These are phyloP conservation scores for Crithidia brevicula DNA, from an alignment of 208 protist genomes.

Conservation along the genomic window DNA sequence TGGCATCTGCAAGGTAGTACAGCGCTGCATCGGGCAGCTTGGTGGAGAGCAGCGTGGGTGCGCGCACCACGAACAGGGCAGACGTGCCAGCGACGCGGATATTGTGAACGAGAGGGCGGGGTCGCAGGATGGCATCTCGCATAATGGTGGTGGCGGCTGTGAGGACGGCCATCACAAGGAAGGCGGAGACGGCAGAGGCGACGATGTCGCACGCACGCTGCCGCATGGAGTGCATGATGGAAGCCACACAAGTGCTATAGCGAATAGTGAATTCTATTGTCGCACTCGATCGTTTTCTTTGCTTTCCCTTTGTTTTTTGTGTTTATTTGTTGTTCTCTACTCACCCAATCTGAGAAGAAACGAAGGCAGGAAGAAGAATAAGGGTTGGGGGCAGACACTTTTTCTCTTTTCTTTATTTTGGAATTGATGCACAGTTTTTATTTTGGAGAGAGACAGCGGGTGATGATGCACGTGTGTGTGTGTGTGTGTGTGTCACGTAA, in stretches of 20 bases:
- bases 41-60: conserved; percentile 24
- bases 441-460: too few relatives aligned
- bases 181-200: conserved; percentile 32
- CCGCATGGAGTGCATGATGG: conserved; percentile 54
- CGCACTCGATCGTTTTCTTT: too few relatives aligned
- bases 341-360: too few relatives aligned
- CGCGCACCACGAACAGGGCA: conserved; percentile 26
- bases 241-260: not conserved
- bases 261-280: too few relatives aligned
- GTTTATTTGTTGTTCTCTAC: too few relatives aligned
- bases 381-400: too few relatives aligned
- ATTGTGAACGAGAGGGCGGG: conserved; percentile 29
- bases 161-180: conserved; percentile 38
- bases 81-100: conserved; percentile 38
- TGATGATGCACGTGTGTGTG: too few relatives aligned
- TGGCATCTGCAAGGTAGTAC: conserved; percentile 8
- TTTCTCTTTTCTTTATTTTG: too few relatives aligned
- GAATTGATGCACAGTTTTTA: too few relatives aligned
- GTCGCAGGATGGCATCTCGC: conserved; percentile 23
- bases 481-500: too few relatives aligned
- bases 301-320: too few relatives aligned
- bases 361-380: too few relatives aligned
- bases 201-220: conserved; percentile 50
- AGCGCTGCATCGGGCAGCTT: not conserved
- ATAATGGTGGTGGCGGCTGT: conserved; percentile 44